Percentiles rank a stretch among this genome's conserved stretches.
Conservation (phyloP, 2,329 filamentous ascomycete species). For the Penicillium sp. region DNA sequence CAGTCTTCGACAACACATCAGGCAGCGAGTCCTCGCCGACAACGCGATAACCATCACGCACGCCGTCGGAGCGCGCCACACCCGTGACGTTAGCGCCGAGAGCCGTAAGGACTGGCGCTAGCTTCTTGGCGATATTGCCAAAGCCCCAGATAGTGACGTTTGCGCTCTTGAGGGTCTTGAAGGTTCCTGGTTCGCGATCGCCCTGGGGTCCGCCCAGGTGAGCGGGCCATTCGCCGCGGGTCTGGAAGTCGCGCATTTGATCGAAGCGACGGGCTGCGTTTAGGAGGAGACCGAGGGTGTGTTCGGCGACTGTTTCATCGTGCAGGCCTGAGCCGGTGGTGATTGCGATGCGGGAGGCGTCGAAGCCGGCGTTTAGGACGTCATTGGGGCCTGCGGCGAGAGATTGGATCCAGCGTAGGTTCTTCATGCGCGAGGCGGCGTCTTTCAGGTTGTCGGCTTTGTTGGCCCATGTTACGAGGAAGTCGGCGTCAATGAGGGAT, state of each 20-base stretch:
- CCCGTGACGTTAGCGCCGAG: constrained; percentile 62
- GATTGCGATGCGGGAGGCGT: constrained; percentile 51
- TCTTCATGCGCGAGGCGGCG: constrained; percentile 56
- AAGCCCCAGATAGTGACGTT: constrained; percentile 65
- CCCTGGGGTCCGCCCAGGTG: constrained; percentile 63
- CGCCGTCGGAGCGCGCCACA: constrained; percentile 58
- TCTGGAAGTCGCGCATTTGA: constrained; percentile 60
- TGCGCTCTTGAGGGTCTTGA: constrained; percentile 62
- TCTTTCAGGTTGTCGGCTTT: constrained; percentile 59
- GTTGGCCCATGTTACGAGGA: constrained; percentile 66
- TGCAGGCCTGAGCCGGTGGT: constrained; percentile 66
- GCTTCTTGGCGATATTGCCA: constrained; percentile 65
- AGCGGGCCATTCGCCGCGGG: constrained; percentile 58
- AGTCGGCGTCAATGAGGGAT: constrained; percentile 59
- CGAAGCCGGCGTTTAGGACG: constrained; percentile 63
- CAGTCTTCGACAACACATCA: constrained; percentile 57
- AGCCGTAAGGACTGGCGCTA: constrained; percentile 56
- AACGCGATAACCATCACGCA: constrained; percentile 61
- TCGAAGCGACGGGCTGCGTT: constrained; percentile 56
- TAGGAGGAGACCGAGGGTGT: constrained; percentile 56
- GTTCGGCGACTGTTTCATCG: constrained; percentile 66
- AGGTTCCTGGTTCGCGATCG: constrained; percentile 47
- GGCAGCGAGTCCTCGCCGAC: constrained; percentile 56
- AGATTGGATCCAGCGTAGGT: constrained; percentile 66
- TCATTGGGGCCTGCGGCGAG: constrained; percentile 68